These are phyloP conservation scores for Brassica cretica DNA, from an alignment of 345 rosid species.

Conservation along the genomic window DNA sequence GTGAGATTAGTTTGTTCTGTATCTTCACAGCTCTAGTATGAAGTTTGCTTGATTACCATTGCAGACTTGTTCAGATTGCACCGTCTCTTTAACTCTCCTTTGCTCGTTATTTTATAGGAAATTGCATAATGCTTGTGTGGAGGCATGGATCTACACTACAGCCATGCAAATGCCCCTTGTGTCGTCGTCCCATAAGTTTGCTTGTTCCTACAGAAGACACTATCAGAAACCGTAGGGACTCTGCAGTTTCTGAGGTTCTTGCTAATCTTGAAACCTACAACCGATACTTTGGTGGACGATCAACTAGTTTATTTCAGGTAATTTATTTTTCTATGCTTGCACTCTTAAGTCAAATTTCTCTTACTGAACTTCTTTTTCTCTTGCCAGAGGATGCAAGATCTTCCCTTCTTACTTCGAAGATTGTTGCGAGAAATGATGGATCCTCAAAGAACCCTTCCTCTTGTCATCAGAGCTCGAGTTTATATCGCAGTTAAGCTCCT, in stretches of 20 bases:
- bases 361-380: background rate
- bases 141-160: background rate
- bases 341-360: background rate
- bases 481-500: conserved; percentile 74
- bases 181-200: conserved; percentile 82
- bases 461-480: conserved; percentile 77
- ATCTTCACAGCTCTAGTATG: background rate
- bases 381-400: conserved; percentile 85
- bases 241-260: conserved; percentile 52
- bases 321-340: background rate
- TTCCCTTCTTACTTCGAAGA: conserved; percentile 81
- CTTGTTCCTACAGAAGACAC: conserved; percentile 72
- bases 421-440: conserved; percentile 72
- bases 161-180: conserved; percentile 60
- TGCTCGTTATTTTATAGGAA: conserved; percentile 38
- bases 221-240: conserved; percentile 46
- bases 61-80: background rate
- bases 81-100: background rate
- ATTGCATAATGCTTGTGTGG: conserved; percentile 74
- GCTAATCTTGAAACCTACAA: conserved; percentile 65
- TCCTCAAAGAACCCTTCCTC: conserved; percentile 87
- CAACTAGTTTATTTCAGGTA: conserved; percentile 67
- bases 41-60: background rate
- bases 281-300: conserved; percentile 62
- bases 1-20: background rate